Evolutionary conservation across 2,329 filamentous ascomycete species (phyloP).

Genomic region (Scedosporium apiospermum): DNA sequence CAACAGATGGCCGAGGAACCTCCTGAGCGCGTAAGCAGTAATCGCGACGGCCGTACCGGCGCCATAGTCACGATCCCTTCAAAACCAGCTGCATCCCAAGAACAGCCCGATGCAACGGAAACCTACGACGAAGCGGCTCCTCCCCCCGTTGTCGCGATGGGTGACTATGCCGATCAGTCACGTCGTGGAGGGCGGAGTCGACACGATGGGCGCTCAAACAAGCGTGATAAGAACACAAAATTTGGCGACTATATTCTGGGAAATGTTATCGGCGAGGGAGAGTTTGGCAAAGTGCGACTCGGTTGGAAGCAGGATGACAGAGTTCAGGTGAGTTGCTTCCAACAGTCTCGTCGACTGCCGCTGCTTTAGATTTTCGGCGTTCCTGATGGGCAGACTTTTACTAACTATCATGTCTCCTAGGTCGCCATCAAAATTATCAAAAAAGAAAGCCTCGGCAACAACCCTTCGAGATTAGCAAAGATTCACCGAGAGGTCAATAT

Average conservation of each 20-base stretch:
- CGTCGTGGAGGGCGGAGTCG: conserved; percentile 42
- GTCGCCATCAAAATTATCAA: conserved; percentile 98
- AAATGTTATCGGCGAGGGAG: conserved; percentile 91
- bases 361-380: conserved; percentile 63
- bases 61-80: background rate
- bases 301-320: conserved; percentile 96
- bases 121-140: conserved; percentile 31
- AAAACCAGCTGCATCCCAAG: background rate
- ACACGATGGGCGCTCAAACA: conserved; percentile 43
- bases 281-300: conserved; percentile 97
- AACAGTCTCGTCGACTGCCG: conserved; percentile 7
- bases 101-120: conserved; percentile 5
- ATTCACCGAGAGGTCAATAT: conserved; percentile 97
- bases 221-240: conserved; percentile 63
- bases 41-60: conserved; percentile 15
- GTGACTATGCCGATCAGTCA: conserved; percentile 28
- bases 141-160: conserved; percentile 34
- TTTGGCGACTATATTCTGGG: conserved; percentile 95
- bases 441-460: conserved; percentile 78
- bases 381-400: background rate
- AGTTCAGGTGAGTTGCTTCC: conserved; percentile 51
- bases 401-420: conserved; percentile 26
- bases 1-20: conserved; percentile 18
- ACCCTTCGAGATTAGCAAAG: conserved; percentile 83
- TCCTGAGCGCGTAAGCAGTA: conserved; percentile 11